Evolutionary conservation across 2,329 filamentous ascomycete genomes (phyloP), one percentile per base, ranked within the genome.

Genomic region (Trichophyton schoenleinii): DNA sequence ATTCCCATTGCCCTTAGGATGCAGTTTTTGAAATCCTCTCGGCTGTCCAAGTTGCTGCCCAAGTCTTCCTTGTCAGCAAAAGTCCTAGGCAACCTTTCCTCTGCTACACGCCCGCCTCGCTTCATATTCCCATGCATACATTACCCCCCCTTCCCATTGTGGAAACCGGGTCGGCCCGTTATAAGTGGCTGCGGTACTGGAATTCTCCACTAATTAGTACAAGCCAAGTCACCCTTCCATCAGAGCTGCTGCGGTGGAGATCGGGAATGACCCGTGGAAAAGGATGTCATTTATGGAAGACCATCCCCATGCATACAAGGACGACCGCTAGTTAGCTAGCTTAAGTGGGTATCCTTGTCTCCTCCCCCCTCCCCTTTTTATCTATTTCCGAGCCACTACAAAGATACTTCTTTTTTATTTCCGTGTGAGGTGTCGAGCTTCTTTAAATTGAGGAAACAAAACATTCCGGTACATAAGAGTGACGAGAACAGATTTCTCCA

Each of bases 401-500:
- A 20, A 38, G 8, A 34, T 38, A 38, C 31, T 36, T 44, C 38
- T 42, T 31, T 22, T 38, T 25, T 18, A 58, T 58, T 41, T 15
- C 38, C 55, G 55, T 58, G 55, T 58, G 55, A 42, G 55, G 38
- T 58, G 55, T 38, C 55, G 31, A 38, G 34, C 49, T 53, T 31
- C n/a, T n/a, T 58, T 20, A 58, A 41, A 58, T 58, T 58, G 41
- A 25, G 38, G 28, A 34, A 46, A 48, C 34, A 28, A 48, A 59
- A 59, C 57, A 55, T 60, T 62, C 62, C 60, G 62, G 59, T 62
- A 60, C 60, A 60, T 36, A 20, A 58, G 34, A 46, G 58, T 64
- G 62, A 64, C 62, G 58, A 62, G 53, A 64, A 60, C 58, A 48
- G 52, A 59, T 57, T 53, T 57, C 52, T 60, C 60, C 60, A 62